Conservation (phyloP, 2,329 filamentous ascomycete species). For the Clonostachys rosea region DNA sequence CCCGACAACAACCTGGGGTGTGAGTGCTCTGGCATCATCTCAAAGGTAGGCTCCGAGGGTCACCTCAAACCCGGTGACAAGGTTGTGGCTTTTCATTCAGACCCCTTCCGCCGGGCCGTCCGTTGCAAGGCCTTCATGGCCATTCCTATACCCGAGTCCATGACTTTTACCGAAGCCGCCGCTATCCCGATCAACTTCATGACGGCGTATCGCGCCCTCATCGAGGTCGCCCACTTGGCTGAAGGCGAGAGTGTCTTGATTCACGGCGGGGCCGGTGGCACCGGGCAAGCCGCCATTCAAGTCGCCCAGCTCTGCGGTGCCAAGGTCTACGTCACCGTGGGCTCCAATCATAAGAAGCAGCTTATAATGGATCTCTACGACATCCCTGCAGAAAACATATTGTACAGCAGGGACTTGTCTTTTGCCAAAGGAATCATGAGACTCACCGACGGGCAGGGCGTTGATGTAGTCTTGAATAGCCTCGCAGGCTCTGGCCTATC, state of each 20-base stretch:
- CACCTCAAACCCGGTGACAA: background rate
- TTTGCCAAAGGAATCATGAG: background rate
- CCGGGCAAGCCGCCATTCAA: background rate
- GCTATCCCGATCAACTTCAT: background rate
- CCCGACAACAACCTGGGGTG: background rate
- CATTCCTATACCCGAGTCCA: background rate
- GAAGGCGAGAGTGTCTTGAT: slow-evolving; percentile 18
- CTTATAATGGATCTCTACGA: background rate
- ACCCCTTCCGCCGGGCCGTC: background rate
- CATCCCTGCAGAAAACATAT: background rate
- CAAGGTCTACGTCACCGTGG: slow-evolving; percentile 10
- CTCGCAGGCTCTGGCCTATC: background rate
- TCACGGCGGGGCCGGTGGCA: slow-evolving; percentile 20
- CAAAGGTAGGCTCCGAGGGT: background rate
- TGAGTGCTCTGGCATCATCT: background rate
- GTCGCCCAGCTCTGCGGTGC: slow-evolving; percentile 16
- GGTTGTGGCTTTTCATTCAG: background rate
- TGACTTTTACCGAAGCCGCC: background rate
- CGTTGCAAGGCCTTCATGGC: background rate
- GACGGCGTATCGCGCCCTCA: background rate
- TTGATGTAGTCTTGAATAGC: background rate
- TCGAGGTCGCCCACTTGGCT: slow-evolving; percentile 13
- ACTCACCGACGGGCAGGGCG: background rate
- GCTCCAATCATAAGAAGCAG: background rate
- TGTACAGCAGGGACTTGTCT: background rate